Conservation (phyloP, 768 basidiomycete genomes). For the Suillus subalutaceus region DNA sequence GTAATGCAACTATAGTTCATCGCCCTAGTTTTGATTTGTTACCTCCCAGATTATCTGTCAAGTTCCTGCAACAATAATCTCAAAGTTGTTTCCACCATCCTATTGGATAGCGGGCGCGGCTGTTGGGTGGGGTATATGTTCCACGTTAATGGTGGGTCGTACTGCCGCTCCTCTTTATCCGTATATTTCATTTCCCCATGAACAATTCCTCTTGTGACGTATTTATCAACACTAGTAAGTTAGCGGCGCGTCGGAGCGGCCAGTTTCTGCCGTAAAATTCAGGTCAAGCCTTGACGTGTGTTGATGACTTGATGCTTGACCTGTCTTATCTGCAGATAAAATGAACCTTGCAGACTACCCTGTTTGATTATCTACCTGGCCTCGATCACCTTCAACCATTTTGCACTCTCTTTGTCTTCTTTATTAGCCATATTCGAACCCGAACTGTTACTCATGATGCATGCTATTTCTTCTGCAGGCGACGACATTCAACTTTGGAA, state of each 20-base stretch:
- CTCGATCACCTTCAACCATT: background rate
- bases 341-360: background rate
- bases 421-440: background rate
- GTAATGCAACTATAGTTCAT: constrained; percentile 21
- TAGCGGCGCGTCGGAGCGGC: background rate
- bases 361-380: background rate
- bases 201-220: no score
- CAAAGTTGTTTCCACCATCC: constrained; percentile 71
- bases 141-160: constrained; percentile 63
- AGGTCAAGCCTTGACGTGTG: background rate
- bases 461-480: constrained; percentile 44
- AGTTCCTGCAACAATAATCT: constrained; percentile 64
- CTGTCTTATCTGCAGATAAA: background rate
- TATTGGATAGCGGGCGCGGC: constrained; percentile 68
- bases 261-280: background rate
- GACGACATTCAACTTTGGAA: constrained; percentile 59
- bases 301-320: background rate
- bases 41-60: constrained; percentile 62
- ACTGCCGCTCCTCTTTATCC: background rate
- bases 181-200: background rate
- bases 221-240: background rate
- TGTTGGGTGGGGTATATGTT: constrained; percentile 76
- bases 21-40: background rate
- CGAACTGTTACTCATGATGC: background rate
- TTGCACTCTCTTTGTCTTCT: background rate